Evolutionary conservation across 164 flowering plant species (phyloP), one percentile per base, ranked within the genome.

Genomic region (Warburgia ugandensis): DNA sequence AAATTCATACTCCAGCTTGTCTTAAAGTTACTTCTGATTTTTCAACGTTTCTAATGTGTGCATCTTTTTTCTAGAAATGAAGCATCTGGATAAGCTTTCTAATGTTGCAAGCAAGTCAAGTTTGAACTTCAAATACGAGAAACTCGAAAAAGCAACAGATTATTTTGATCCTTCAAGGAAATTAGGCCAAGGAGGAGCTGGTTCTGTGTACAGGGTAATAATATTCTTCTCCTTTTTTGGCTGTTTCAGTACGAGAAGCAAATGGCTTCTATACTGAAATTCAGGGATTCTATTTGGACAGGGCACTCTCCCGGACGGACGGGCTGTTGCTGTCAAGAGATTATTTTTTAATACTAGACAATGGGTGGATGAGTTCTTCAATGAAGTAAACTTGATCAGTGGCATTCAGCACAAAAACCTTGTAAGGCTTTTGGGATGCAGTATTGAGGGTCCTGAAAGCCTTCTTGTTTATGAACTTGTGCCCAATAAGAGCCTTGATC

Each of bases 181-280:
- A 72, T 75, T 86, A n/a, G 95, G 91, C 13, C 84, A 83, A 64
- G 95, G 95, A 45, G 83, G 88, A 47, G 76, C 71, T 48, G 91
- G 95, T 12, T 68, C 86, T 29, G 91, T 86, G n/a, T 80, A 83
- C 50, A 80, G 80, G 80, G 95, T 80, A 52, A n/a, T 17, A 21
- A n/a, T n/a, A n/a, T n/a, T n/a, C n/a, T n/a, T n/a, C n/a, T n/a
- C n/a, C n/a, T n/a, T n/a, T n/a, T 5, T n/a, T 14, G 25, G 6
- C 27, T 11, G 31, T 23, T 13, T 45, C 11, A 16, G 19, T 13
- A 23, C 25, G n/a, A n/a, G n/a, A n/a, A n/a, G n/a, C n/a, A n/a
- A n/a, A n/a, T n/a, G 17, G 28, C 13, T 19, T 3, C 2, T 7
- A 35, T 9, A 7, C 13, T 21, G 12, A 21, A 33, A 21, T 35